Evolutionary conservation across 2,329 filamentous ascomycete genomes (phyloP), one percentile per base, ranked within the genome.

Genomic region (Lachnellula willkommii): DNA sequence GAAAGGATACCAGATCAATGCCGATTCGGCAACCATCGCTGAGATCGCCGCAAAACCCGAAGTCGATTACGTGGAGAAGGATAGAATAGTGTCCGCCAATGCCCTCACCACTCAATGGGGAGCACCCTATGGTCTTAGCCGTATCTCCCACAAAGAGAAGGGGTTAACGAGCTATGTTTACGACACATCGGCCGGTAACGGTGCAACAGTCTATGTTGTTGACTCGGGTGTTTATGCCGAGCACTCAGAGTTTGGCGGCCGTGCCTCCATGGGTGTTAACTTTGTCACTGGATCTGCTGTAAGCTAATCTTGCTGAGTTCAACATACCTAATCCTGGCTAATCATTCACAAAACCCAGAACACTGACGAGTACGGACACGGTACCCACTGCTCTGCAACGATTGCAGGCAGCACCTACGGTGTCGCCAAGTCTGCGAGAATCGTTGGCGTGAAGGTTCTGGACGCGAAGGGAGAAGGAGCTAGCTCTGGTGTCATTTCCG

Each of bases 301-400:
- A 53, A 64, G 60, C 47, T 11, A 15, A 4, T 24, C 7, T 20
- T 5, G 14, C 15, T 47, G 4, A 20, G 15, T 17, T n/a, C 14
- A 40, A 12, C 4, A 39, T 14, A 15, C 14, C n/a, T n/a, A 24
- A 17, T 24, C 2, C 5, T 14, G 9, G 14, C 47, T 49, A 6
- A n/a, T 49, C 14, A 40, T 37, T 22, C 32, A 8, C 17, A 60
- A 35, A 11, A 32, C 4, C 2, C 15, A 60, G 66, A 66, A 70
- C 54, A 70, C 66, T 22, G 73, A 75, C 55, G 66, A 66, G 32
- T 70, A 73, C 46, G 66, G 74, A 9, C 75, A 76, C 17, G 74
- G 74, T 37, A 75, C 73, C 17, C 75, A 76, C 57, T 70, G 71
- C 20, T 69, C 72, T 17, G 74, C 72, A 6, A 76, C 73, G 1